These are phyloP conservation scores for Tulasnella sp. DNA, from an alignment of 768 basidiomycete genomes.

Conservation along the genomic window DNA sequence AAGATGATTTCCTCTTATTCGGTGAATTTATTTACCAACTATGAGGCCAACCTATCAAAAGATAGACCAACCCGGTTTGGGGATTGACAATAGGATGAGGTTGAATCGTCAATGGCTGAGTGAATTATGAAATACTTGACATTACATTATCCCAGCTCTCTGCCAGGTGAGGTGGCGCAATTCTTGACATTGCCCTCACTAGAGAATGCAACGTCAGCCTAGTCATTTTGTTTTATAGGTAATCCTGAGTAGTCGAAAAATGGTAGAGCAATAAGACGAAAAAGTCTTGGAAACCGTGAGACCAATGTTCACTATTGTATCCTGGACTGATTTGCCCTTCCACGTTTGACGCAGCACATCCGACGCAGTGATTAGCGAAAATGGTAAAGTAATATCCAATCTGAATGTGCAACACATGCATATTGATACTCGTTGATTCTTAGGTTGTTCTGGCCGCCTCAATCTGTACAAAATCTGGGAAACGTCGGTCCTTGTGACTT, in stretches of 20 bases:
- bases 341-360: no score
- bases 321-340: no score
- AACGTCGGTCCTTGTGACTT: constrained; percentile 45
- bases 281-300: no score
- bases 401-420: no score
- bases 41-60: constrained; percentile 51
- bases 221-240: background rate
- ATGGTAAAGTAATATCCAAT: no score
- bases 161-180: constrained; percentile 76
- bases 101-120: constrained; percentile 12
- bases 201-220: constrained; percentile 35
- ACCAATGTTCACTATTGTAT: no score
- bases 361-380: no score
- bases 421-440: background rate
- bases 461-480: constrained; percentile 89
- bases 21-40: constrained; percentile 47
- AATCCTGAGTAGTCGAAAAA: no score
- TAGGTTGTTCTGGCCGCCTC: constrained; percentile 89
- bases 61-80: no score
- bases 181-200: constrained; percentile 59
- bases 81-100: background rate
- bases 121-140: constrained; percentile 6
- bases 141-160: constrained; percentile 92
- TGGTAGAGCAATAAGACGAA: no score
- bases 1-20: constrained; percentile 38